Percentiles rank a stretch among this genome's conserved stretches.
Evolutionary conservation across 805 yeast species (phyloP).

Genomic region (Wickerhamomyces chambardii): DNA sequence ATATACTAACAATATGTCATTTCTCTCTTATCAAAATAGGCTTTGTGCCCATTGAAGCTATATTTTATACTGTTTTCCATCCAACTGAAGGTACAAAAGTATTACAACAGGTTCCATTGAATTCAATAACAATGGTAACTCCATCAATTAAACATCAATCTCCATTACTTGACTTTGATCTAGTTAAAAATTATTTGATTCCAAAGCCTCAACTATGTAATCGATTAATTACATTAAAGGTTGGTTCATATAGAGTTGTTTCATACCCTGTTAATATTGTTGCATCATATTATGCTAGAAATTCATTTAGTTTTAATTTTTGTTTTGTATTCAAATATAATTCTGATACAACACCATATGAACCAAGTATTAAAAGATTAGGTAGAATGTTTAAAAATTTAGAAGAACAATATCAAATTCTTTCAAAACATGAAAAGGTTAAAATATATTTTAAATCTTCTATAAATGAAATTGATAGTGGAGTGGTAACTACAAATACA

Average conservation of each 20-base stretch:
- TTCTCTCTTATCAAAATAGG: slow-evolving; percentile 30
- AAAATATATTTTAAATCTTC: slow-evolving; percentile 23
- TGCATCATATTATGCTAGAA: slow-evolving; percentile 72
- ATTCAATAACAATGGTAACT: slow-evolving; percentile 32
- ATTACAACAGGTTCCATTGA: slow-evolving; percentile 82
- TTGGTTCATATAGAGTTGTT: slow-evolving; percentile 59
- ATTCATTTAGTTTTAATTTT: slow-evolving; percentile 87
- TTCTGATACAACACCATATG: slow-evolving; percentile 78
- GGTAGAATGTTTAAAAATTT: slow-evolving; percentile 85
- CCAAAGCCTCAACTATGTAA: slow-evolving; percentile 93
- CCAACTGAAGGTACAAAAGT: slow-evolving; percentile 95
- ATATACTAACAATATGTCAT: neutral
- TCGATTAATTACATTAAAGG: slow-evolving; percentile 64
- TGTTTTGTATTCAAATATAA: slow-evolving; percentile 85
- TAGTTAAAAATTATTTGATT: slow-evolving; percentile 81
- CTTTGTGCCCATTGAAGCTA: slow-evolving; percentile 80
- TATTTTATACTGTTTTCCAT: slow-evolving; percentile 88
- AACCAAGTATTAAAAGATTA: slow-evolving; percentile 72
- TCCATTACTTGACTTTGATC: slow-evolving; percentile 67
- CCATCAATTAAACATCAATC: slow-evolving; percentile 3
- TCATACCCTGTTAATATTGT: slow-evolving; percentile 87
- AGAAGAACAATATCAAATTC: slow-evolving; percentile 78
- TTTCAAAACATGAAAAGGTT: slow-evolving; percentile 48
- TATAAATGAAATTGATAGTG: no score
- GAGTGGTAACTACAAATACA: no score